A percentile compares a stretch with the other conserved stretches of the same genome.
These are phyloP conservation scores for Pugionium dolabratum DNA, from an alignment of 345 rosid genomes.

Conservation along the genomic window DNA sequence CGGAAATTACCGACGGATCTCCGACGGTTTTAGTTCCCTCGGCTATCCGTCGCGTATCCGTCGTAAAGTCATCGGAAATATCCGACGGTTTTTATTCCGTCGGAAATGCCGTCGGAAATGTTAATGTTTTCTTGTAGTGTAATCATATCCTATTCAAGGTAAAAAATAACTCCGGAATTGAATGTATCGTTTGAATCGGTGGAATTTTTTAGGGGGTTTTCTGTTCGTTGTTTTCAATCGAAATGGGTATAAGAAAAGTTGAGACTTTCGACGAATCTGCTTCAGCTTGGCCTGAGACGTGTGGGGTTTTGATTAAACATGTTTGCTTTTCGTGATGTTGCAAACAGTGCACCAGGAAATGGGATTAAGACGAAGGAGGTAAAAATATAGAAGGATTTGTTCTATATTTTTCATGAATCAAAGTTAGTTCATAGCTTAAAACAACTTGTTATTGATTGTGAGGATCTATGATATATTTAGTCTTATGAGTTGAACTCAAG, in stretches of 20 bases:
- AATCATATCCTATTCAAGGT: constrained; percentile 93
- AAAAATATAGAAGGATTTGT: not conserved
- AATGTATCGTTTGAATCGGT: not conserved
- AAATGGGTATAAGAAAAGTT: constrained; percentile 29
- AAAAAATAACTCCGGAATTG: not conserved
- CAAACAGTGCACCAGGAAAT: constrained; percentile 55
- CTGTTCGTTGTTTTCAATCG: not conserved
- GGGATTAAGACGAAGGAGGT: constrained; percentile 83
- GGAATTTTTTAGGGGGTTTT: not conserved
- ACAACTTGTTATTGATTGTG: not conserved
- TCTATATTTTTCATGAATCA: not conserved
- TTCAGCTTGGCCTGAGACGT: constrained; percentile 19
- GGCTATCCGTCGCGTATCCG: too few relatives aligned
- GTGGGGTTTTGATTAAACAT: not conserved
- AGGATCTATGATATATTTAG: constrained; percentile 46
- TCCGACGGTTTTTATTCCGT: too few relatives aligned
- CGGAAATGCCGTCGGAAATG: too few relatives aligned
- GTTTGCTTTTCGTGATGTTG: constrained; percentile 25
- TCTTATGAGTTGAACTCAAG: constrained; percentile 75
- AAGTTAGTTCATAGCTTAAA: constrained; percentile 18
- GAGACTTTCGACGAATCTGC: constrained; percentile 15
- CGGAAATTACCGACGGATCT: too few relatives aligned
- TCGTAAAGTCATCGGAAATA: too few relatives aligned
- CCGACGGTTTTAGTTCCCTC: too few relatives aligned
- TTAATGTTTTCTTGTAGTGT: not conserved